These are phyloP conservation scores for Macadamia tetraphylla DNA, from an alignment of 164 flowering plant species.

Conservation along the genomic window DNA sequence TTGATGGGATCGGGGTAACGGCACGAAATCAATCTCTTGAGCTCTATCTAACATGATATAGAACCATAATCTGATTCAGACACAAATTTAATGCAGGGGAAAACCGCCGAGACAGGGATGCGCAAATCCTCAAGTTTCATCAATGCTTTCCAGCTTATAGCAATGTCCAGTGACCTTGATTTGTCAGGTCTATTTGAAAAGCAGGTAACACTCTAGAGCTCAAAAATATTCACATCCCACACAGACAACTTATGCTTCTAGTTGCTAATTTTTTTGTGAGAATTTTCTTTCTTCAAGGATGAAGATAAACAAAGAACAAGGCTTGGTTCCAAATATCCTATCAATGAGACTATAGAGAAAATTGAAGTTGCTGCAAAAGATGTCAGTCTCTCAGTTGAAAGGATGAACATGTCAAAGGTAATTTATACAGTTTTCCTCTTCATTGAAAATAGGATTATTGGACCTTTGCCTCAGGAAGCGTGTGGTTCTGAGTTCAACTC, in stretches of 20 bases:
- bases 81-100: constrained; percentile 20
- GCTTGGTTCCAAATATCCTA: constrained; percentile 52
- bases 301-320: constrained; percentile 43
- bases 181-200: constrained; percentile 46
- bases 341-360: constrained; percentile 53
- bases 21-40: neutral
- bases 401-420: constrained; percentile 54
- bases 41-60: neutral
- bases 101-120: constrained; percentile 8
- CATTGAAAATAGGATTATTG: no score
- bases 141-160: constrained; percentile 47
- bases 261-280: neutral
- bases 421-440: no score
- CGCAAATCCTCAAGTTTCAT: constrained; percentile 28
- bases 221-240: neutral
- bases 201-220: constrained; percentile 30
- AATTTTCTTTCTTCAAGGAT: constrained; percentile 25
- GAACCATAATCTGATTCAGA: neutral
- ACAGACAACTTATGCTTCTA: neutral
- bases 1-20: constrained; percentile 38
- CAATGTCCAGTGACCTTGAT: constrained; percentile 40
- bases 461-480: no score
- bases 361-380: constrained; percentile 72
- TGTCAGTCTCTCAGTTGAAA: constrained; percentile 54
- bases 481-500: no score